Evolutionary conservation across 345 rosid genomes (phyloP), one percentile per base, ranked within the genome.

Genomic region (Eucalyptus camaldulensis): DNA sequence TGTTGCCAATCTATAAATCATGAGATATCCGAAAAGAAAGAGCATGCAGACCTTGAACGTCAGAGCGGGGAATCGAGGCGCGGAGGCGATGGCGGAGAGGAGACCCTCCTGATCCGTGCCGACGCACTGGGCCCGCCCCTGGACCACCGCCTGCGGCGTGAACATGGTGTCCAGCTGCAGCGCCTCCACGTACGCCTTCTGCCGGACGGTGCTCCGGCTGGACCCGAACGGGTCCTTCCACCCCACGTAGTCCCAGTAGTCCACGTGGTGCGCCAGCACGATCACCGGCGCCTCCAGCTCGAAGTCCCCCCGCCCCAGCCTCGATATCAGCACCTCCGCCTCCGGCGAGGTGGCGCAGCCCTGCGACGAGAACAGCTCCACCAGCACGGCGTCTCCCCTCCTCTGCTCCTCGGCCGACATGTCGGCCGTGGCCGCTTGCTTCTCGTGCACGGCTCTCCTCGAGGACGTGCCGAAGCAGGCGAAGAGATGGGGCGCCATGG

Each of bases 201-300:
- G 99, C 90, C 99, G 92, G 49, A 97, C 99, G 2, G 99, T 97
- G 94, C 96, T 96, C 54, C 92, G 94, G 93, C 96, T 96, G 6
- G 95, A 93, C 1, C 96, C 99, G n/a, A 89, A 97, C 45, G 99
- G 99, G 87, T 97, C 99, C 86, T 96, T 97, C 99, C 99, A 97
- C 14, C 99, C 99, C 91, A 91, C 94, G 87, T 96, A 95, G 85
- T 97, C 99, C 99, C 99, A 97, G 80, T 96, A 96, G 87, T 96
- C 99, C 1, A 96, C 99, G 69, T 97, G 99, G 89, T 93, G 95
- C 8, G 93, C 97, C 90, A 97, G 86, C 89, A 96, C 92, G 67
- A 96, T 87, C 88, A 94, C 95, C 33, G 97, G 97, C 67, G 91
- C 85, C 85, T 91, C 97, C 40, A 92, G 90, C 86, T 92, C 93